Base-by-base conservation (phyloP, 257 asterid genomes). In the Verbascum thapsus region DNA sequence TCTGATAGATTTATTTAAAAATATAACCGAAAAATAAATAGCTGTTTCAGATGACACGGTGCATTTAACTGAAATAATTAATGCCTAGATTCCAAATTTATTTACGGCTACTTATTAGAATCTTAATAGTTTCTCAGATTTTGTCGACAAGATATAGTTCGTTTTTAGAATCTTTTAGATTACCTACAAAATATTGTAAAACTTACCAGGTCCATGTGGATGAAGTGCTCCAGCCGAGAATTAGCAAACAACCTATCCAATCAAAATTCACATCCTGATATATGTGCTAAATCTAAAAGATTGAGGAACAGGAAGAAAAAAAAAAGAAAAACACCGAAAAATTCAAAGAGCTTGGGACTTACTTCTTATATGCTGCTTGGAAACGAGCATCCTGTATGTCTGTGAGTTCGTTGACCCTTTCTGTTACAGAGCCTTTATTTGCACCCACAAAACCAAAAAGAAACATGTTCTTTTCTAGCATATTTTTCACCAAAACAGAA, bases 151-250 rank as follows among this genome's bases (percentile, higher is more conserved):
- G 10, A 23, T 17, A 49, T 22, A 13, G 16, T 9, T 34, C 17
- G 17, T 12, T 47, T n/a, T 39, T 41, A 12, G 37, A 59, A 41
- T n/a, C 18, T 7, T 17, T 45, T 48, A 38, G 7, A 45, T 12
- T 10, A 61, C 20, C 10, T 18, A 71, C 19, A 61, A 47, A 20
- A 44, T 23, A 51, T 48, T 34, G 47, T 12, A 18, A 44, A 72
- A 71, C 96, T 81, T 74, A 88, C 95, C 94, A 87, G 62, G 78
- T 87, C 94, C 91, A 84, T 65, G 80, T 82, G 87, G 81, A 90
- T 83, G 77, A 89, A 85, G 66, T 82, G 78, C 76, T 82, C 88
- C 23, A 89, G 76, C 50, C 71, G 74, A 13, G 88, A 74, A 73
- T 83, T 72, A 56, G 89, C 81, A 66, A 89, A 80, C 71, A 89